Percentiles rank a stretch among this genome's conserved stretches.
phyloP scores from a whole-genome alignment of 805 yeast species.

The Yamadazyma takamatsuzukensis region DNA sequence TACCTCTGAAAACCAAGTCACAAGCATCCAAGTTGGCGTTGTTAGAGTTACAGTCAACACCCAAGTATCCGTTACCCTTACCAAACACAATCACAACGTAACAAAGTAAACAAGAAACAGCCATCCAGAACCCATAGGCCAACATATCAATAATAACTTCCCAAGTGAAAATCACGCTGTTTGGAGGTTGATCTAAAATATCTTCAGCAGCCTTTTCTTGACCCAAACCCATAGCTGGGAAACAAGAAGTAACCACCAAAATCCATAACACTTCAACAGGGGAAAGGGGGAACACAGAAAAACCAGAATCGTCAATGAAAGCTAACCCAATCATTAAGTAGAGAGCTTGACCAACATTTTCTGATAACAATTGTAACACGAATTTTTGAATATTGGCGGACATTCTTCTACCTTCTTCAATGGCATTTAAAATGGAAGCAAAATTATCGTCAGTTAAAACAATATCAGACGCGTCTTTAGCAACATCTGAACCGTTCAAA shows the following conservation, averaged over 20 bases:
- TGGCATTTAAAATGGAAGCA: slow-evolving; percentile 73
- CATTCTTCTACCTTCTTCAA: slow-evolving; percentile 81
- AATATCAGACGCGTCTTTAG: slow-evolving; percentile 79
- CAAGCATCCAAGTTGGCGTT: slow-evolving; percentile 20
- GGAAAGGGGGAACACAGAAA: slow-evolving; percentile 34
- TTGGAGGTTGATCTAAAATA: slow-evolving; percentile 35
- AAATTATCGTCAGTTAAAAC: slow-evolving; percentile 70
- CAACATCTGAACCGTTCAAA: slow-evolving; percentile 72
- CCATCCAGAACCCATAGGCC: slow-evolving; percentile 41
- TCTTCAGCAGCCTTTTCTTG: slow-evolving; percentile 39
- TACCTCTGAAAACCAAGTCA: slow-evolving; percentile 32
- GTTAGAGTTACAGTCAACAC: slow-evolving; percentile 30
- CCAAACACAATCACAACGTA: slow-evolving; percentile 37
- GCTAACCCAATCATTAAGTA: slow-evolving; percentile 48
- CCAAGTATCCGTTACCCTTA: slow-evolving; percentile 36
- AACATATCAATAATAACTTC: slow-evolving; percentile 40
- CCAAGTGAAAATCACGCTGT: slow-evolving; percentile 34
- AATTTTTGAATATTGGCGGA: slow-evolving; percentile 74
- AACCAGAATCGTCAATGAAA: slow-evolving; percentile 28
- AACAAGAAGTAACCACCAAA: slow-evolving; percentile 72
- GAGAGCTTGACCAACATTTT: slow-evolving; percentile 68
- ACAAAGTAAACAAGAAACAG: slow-evolving; percentile 34
- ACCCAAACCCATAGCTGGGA: slow-evolving; percentile 83
- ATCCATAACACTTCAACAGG: slow-evolving; percentile 82
- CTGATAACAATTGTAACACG: slow-evolving; percentile 68